These are phyloP conservation scores for Domatiomyces catenatus DNA, from an alignment of 2,329 filamentous ascomycete species.

Conservation along the genomic window DNA sequence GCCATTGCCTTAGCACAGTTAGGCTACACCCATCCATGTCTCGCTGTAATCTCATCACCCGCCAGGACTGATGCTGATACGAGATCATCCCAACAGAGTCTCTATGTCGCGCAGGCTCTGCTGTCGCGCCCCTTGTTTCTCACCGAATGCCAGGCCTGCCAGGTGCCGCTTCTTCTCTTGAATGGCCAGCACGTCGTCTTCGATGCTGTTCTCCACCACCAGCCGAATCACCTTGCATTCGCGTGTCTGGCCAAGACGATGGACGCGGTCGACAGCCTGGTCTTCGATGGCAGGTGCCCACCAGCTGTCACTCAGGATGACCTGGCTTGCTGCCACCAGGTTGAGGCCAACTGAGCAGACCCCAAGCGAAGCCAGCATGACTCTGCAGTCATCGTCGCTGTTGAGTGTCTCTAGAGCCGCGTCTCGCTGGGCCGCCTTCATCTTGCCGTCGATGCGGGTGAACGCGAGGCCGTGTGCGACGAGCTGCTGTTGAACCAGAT, in stretches of 20 bases:
- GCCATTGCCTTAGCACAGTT: neutral
- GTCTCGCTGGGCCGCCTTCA: slow-evolving; percentile 58
- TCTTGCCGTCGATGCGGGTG: slow-evolving; percentile 65
- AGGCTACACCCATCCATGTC: neutral
- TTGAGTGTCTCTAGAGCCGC: slow-evolving; percentile 53
- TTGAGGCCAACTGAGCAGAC: slow-evolving; percentile 80
- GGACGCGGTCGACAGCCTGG: slow-evolving; percentile 76
- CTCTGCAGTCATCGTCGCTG: slow-evolving; percentile 48
- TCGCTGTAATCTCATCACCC: neutral
- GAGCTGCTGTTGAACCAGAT: slow-evolving; percentile 58
- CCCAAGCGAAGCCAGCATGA: slow-evolving; percentile 67
- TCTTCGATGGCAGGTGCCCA: slow-evolving; percentile 90
- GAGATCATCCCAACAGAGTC: slow-evolving; percentile 11
- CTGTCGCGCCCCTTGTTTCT: slow-evolving; percentile 36
- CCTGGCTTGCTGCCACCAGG: slow-evolving; percentile 70
- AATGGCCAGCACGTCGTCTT: slow-evolving; percentile 64
- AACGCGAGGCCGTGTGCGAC: slow-evolving; percentile 44
- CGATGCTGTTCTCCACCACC: slow-evolving; percentile 64
- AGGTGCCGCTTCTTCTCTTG: slow-evolving; percentile 66
- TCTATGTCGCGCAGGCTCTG: slow-evolving; percentile 20
- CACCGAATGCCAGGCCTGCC: slow-evolving; percentile 64
- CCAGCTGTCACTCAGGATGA: slow-evolving; percentile 73
- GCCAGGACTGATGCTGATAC: neutral
- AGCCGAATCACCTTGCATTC: slow-evolving; percentile 66
- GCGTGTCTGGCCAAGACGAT: slow-evolving; percentile 67